phyloP scores from a whole-genome alignment of 192 early-diverging fungal genomes.

The Coemansia furcata region DNA sequence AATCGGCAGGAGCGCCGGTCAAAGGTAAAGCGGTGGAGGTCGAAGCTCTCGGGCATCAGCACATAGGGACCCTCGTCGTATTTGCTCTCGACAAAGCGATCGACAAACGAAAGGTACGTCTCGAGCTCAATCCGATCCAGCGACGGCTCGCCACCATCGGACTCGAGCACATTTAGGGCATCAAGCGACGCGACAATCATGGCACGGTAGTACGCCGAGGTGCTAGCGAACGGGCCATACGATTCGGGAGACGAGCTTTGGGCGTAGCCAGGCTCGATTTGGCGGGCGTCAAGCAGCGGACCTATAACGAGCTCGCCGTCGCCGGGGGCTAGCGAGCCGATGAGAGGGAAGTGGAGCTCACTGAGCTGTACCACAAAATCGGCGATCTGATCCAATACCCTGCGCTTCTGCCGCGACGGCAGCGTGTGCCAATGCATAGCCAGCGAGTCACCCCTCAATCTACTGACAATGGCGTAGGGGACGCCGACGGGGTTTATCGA shows the following conservation, averaged over 20 bases:
- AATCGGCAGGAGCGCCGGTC: conserved; percentile 15
- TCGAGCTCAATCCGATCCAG: conserved; percentile 26
- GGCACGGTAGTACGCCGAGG: conserved; percentile 15
- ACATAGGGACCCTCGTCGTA: conserved; percentile 23
- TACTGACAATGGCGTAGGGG: conserved; percentile 24
- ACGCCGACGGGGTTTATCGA: conserved; percentile 32
- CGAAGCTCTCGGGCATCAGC: conserved; percentile 40
- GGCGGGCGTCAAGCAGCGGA: conserved; percentile 31
- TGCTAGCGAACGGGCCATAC: conserved; percentile 24
- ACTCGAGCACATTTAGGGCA: conserved; percentile 13
- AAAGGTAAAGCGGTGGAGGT: conserved; percentile 27
- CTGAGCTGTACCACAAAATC: conserved; percentile 31
- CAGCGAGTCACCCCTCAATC: conserved; percentile 17
- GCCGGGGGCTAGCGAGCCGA: conserved; percentile 21
- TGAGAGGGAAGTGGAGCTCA: conserved; percentile 19
- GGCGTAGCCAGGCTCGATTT: conserved; percentile 25
- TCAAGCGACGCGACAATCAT: conserved; percentile 27
- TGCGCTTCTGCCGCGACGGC: conserved; percentile 16
- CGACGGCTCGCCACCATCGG: conserved; percentile 4
- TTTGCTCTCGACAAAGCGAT: conserved; percentile 2
- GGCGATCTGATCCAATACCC: conserved; percentile 35
- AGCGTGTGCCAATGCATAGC: conserved; percentile 18
- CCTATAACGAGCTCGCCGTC: conserved; percentile 21
- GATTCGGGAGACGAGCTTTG: background rate
- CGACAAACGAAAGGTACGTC: conserved; percentile 1